Evolutionary conservation across 2,329 filamentous ascomycete species (phyloP).

Genomic region (Periconia digitata): DNA sequence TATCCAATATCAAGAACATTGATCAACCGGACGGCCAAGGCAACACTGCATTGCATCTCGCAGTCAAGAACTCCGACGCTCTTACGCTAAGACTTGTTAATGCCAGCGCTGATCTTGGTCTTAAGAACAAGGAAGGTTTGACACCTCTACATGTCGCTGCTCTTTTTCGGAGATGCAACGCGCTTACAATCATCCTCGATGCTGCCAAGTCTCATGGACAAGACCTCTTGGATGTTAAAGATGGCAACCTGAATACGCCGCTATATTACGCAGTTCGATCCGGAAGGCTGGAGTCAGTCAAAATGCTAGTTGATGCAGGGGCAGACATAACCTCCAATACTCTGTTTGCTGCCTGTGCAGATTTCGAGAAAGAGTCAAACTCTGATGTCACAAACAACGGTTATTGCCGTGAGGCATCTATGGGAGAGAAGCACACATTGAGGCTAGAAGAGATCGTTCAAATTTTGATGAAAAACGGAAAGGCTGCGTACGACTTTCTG

Average conservation of each 20-base stretch:
- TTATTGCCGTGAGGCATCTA: not conserved
- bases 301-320: slow-evolving; percentile 15
- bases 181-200: slow-evolving; percentile 30
- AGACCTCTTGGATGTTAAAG: slow-evolving; percentile 5
- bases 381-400: not conserved
- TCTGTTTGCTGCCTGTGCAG: not conserved
- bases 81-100: slow-evolving; percentile 34
- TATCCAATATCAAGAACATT: slow-evolving; percentile 1
- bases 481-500: not conserved
- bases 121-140: slow-evolving; percentile 35
- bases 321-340: not conserved
- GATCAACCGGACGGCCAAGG: slow-evolving; percentile 11
- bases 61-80: slow-evolving; percentile 17
- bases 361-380: slow-evolving; percentile 1
- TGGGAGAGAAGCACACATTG: not conserved
- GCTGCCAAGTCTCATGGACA: not conserved
- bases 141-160: slow-evolving; percentile 48
- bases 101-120: slow-evolving; percentile 40
- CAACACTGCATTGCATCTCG: slow-evolving; percentile 17
- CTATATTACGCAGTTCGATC: slow-evolving; percentile 19
- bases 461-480: slow-evolving; percentile 1
- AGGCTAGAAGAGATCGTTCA: slow-evolving; percentile 9
- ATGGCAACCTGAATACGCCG: slow-evolving; percentile 5
- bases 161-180: slow-evolving; percentile 35
- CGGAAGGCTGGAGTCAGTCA: slow-evolving; percentile 11